phyloP scores from a whole-genome alignment of 1,284 basidiomycete genomes.

The Puccinia polysora region DNA sequence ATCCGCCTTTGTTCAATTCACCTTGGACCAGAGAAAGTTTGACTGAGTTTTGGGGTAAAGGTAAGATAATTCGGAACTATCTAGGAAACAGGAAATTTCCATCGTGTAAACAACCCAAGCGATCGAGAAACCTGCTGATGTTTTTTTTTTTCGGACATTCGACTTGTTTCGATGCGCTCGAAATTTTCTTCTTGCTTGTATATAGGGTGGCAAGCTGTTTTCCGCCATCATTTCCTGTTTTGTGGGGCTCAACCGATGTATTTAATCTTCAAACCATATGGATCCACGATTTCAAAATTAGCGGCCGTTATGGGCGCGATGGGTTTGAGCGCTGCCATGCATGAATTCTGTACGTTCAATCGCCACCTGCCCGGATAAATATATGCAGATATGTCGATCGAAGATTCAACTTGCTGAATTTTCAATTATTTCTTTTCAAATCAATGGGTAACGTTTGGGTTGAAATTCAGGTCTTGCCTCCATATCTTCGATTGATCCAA shows the following conservation, averaged over 20 bases:
- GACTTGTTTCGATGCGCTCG: background rate
- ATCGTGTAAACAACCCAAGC: background rate
- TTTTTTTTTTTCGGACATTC: background rate
- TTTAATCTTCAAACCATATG: conserved; percentile 11
- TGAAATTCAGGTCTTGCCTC: conserved; percentile 3
- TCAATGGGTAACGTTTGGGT: background rate
- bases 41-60: conserved; percentile 40
- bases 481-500: conserved; percentile 25
- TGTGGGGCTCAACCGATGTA: conserved; percentile 38
- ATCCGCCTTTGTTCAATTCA: conserved; percentile 41
- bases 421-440: too few species aligned
- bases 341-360: conserved; percentile 35
- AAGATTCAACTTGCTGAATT: background rate
- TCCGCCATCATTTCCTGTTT: conserved; percentile 38
- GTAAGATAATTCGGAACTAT: background rate
- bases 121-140: background rate
- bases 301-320: conserved; percentile 32
- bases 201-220: conserved; percentile 41
- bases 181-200: background rate
- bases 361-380: background rate
- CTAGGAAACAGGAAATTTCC: background rate
- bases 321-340: conserved; percentile 32
- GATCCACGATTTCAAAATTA: background rate
- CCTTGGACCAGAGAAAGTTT: conserved; percentile 26
- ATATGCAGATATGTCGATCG: background rate